phyloP scores from a whole-genome alignment of 2,329 filamentous ascomycete species.

The Penicillium paneum region DNA sequence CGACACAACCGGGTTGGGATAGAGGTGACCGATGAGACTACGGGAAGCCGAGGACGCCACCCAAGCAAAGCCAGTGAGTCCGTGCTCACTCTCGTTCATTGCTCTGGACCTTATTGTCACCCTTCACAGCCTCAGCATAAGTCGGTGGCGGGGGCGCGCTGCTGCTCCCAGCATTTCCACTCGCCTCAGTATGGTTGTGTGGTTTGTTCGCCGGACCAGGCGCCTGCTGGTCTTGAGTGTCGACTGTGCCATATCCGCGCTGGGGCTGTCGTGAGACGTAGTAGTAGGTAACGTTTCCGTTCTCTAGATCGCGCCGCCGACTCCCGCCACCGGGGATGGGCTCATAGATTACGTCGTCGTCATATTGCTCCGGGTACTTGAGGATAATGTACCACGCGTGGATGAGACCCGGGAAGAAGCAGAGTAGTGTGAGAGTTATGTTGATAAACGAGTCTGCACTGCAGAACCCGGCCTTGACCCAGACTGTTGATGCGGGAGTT shows the following conservation, averaged over 20 bases:
- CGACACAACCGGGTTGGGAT: background rate
- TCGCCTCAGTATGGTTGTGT: conserved; percentile 22
- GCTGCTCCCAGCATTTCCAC: conserved; percentile 27
- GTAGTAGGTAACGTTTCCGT: conserved; percentile 67
- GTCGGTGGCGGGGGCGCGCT: conserved; percentile 62
- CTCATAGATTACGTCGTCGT: conserved; percentile 62
- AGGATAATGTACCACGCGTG: conserved; percentile 99
- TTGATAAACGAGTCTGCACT: conserved; percentile 92
- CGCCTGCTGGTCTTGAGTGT: conserved; percentile 26
- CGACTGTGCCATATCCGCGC: conserved; percentile 42
- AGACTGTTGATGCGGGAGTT: conserved; percentile 57
- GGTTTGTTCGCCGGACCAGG: conserved; percentile 19
- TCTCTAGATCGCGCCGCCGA: conserved; percentile 36
- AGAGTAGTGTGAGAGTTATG: conserved; percentile 78
- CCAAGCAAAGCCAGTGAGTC: background rate
- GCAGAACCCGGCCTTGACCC: conserved; percentile 95
- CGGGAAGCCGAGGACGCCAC: background rate
- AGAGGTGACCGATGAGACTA: background rate
- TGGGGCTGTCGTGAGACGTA: conserved; percentile 59
- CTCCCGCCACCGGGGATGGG: conserved; percentile 56
- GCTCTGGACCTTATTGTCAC: conserved; percentile 85
- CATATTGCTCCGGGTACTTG: conserved; percentile 73
- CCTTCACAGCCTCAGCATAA: conserved; percentile 85
- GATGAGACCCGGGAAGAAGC: conserved; percentile 79
- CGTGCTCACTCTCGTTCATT: conserved; percentile 47